Percentiles rank a stretch among this genome's conserved stretches.
These are phyloP conservation scores for Umbelopsis vinacea DNA, from an alignment of 192 early-diverging fungal genomes.

Conservation along the genomic window DNA sequence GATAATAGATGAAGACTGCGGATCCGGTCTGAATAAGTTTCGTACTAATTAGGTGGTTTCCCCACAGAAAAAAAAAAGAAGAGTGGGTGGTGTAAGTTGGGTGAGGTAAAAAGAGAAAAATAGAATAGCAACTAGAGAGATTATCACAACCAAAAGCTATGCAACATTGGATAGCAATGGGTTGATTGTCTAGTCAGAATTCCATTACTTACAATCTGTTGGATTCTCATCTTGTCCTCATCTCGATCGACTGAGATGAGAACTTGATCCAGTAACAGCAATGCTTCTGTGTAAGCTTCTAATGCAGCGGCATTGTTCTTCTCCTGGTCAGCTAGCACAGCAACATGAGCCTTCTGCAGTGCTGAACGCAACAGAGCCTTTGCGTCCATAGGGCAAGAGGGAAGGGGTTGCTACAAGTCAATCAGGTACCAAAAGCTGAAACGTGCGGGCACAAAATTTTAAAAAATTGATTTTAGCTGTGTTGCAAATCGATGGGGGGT, in stretches of 20 bases:
- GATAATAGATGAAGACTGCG: constrained; percentile 20
- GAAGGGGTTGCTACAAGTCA: too few species aligned
- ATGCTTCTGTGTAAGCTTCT: constrained; percentile 24
- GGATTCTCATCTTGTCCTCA: constrained; percentile 26
- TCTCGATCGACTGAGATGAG: constrained; percentile 25
- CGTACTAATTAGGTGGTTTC: constrained; percentile 21
- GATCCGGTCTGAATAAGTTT: constrained; percentile 37
- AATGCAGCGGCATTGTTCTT: constrained; percentile 14
- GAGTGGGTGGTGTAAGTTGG: too few species aligned
- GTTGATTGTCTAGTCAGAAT: not conserved
- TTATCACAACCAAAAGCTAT: too few species aligned
- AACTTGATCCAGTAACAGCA: constrained; percentile 16
- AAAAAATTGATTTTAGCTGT: constrained; percentile 6
- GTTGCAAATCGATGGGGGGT: constrained; percentile 4
- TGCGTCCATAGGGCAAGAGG: constrained; percentile 7
- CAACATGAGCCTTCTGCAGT: constrained; percentile 17
- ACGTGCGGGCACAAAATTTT: constrained; percentile 1
- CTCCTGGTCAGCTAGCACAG: constrained; percentile 19
- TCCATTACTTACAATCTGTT: constrained; percentile 14
- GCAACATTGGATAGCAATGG: too few species aligned
- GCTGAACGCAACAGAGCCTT: constrained; percentile 17
- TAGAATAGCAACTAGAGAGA: too few species aligned
- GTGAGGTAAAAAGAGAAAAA: not conserved
- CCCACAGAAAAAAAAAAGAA: not conserved
- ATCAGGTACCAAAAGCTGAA: not conserved